Conservation (phyloP, 129 eudicot genomes). For the Lactuca sativa region DNA sequence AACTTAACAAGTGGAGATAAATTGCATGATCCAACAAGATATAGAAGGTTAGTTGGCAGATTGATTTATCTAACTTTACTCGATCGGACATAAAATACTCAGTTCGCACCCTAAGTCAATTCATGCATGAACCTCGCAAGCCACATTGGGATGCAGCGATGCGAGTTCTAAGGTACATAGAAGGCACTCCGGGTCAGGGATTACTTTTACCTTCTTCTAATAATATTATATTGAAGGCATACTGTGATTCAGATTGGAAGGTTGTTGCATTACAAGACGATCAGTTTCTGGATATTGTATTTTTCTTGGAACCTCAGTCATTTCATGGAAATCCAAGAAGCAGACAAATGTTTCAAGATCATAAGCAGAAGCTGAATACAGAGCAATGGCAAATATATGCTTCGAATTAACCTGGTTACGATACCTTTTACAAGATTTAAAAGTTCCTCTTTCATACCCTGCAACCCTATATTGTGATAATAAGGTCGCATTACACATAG, state of each 20-base stretch:
- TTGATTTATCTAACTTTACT: slow-evolving; percentile 17
- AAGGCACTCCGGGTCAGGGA: too few relatives aligned
- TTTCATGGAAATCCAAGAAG: not conserved
- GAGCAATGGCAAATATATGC: too few relatives aligned
- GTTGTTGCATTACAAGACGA: not conserved
- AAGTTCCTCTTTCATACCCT: too few relatives aligned
- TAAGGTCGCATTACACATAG: too few relatives aligned
- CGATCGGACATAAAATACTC: not conserved
- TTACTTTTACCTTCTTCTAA: too few relatives aligned
- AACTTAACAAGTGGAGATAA: not conserved
- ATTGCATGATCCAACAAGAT: not conserved
- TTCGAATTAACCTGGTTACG: too few relatives aligned
- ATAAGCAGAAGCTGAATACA: too few relatives aligned
- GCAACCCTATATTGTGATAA: too few relatives aligned
- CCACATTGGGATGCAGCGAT: not conserved
- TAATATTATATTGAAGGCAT: not conserved
- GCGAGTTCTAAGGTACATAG: too few relatives aligned
- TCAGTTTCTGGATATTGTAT: not conserved
- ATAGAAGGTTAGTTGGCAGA: slow-evolving; percentile 20
- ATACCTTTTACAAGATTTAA: too few relatives aligned
- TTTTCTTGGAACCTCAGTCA: not conserved
- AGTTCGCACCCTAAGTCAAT: not conserved
- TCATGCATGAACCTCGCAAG: not conserved
- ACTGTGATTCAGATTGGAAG: not conserved
- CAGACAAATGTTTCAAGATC: too few relatives aligned